Conservation (phyloP, 352 stramenopile genomes). For the Globisporangium abappressorium region DNA sequence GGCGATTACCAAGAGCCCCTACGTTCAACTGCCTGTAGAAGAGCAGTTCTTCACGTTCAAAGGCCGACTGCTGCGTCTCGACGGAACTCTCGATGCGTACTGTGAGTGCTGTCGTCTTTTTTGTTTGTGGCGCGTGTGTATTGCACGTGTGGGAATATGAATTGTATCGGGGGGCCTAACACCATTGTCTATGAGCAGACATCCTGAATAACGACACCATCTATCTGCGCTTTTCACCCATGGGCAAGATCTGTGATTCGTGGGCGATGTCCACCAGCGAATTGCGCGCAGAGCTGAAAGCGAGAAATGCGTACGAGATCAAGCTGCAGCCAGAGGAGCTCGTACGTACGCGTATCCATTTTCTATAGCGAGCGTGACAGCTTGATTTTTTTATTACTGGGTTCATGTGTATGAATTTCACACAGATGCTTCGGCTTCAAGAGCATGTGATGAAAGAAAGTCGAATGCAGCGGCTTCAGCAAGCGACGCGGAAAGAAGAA, state of each 20-base stretch:
- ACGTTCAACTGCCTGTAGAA: conserved; percentile 31
- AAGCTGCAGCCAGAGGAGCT: conserved; percentile 69
- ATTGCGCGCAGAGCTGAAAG: conserved; percentile 51
- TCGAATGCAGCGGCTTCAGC: conserved; percentile 56
- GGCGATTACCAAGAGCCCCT: conserved; percentile 57
- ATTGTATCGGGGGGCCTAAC: background rate
- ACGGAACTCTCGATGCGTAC: conserved; percentile 57
- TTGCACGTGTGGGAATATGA: background rate
- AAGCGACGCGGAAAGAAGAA: conserved; percentile 59
- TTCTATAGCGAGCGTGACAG: background rate
- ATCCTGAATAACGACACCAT: conserved; percentile 69
- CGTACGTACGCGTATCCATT: conserved; percentile 19
- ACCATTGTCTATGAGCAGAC: conserved; percentile 27
- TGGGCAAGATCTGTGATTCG: conserved; percentile 63
- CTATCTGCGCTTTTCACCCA: conserved; percentile 60
- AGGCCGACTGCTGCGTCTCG: conserved; percentile 57
- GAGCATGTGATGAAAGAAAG: conserved; percentile 62
- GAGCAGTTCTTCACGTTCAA: conserved; percentile 80
- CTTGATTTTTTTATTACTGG: background rate
- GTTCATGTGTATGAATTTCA: background rate
- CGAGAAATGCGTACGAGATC: conserved; percentile 52
- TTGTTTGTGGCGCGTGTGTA: background rate
- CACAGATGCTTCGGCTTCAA: conserved; percentile 60
- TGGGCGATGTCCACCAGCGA: conserved; percentile 82
- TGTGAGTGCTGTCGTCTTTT: conserved; percentile 31